Base-by-base conservation (phyloP, 441 rosid genomes). In the Mallotus repandus region DNA sequence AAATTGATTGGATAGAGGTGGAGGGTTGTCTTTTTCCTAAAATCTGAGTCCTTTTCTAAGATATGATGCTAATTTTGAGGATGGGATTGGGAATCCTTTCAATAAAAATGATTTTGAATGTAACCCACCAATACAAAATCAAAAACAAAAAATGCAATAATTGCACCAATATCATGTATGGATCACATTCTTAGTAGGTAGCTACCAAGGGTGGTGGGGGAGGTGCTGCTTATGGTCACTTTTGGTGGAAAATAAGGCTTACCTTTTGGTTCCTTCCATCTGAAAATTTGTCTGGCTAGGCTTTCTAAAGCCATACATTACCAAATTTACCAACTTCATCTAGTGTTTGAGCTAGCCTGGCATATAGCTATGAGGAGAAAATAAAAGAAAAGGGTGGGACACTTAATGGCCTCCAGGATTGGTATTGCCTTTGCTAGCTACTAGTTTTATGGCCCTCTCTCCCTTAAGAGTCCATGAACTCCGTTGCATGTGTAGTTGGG, bases 301-400 rank as follows among this genome's bases (percentile, higher is more conserved):
- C 52, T 38, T 50, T 21, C 32, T 4, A 59, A 74, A 69, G 52
- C 22, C 61, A 66, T 61, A 60, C 52, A 59, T 49, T 21, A 35
- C 58, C 72, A 32, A 58, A 59, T 74, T 67, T 19, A 52, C 73
- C 78, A 71, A 71, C 76, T 73, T 76, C 63, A 63, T 69, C 78
- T 19, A 38, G 70, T 53, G 43, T 54, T 62, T 54, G 71, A 72
- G 83, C 84, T 81, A 84, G 81, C 73, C 82, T 82, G 86, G 83
- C 86, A 73, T 43, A 64, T 62, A 29, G 48, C 80, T 54, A 41
- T 64, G 10, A 8, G 74, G 70, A 32, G 32, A 29, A 29, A 29
- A 29, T 29, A 29, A 29, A 29, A 29, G 3, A 78, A 56, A 75
- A 68, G 56, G 9, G 38, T 72, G 79, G 77, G 71, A 62, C 81